A percentile compares a stretch with the other conserved stretches of the same genome.
phyloP scores from a whole-genome alignment of 2,329 filamentous ascomycete genomes.

The Nannizziopsis barbatae region DNA sequence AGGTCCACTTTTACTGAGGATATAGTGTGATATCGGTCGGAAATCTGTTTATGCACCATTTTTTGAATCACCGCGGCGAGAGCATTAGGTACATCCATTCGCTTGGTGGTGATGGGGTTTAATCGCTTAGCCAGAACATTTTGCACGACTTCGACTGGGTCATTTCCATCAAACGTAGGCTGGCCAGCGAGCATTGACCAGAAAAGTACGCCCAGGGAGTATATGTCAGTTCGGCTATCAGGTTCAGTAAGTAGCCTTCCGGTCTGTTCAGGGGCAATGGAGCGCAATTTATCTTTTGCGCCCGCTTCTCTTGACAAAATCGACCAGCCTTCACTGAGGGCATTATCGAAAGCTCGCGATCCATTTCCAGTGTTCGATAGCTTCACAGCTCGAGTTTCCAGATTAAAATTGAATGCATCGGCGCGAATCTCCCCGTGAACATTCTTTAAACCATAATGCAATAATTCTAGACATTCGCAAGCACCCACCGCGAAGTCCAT shows the following conservation, averaged over 20 bases:
- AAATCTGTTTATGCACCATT: conserved; percentile 80
- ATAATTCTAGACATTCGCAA: conserved; percentile 69
- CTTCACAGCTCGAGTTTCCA: conserved; percentile 59
- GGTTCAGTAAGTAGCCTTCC: conserved; percentile 86
- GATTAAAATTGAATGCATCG: conserved; percentile 81
- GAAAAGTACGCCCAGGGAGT: conserved; percentile 79
- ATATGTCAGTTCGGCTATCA: conserved; percentile 85
- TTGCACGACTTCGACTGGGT: conserved; percentile 82
- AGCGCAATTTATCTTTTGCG: conserved; percentile 78
- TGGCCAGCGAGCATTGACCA: conserved; percentile 74
- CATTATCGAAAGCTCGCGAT: conserved; percentile 78
- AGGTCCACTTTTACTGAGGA: conserved; percentile 78
- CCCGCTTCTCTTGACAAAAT: conserved; percentile 70
- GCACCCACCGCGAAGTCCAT: conserved; percentile 87
- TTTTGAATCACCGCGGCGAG: conserved; percentile 76
- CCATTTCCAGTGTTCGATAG: conserved; percentile 80
- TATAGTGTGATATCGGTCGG: conserved; percentile 79
- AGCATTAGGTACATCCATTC: conserved; percentile 74
- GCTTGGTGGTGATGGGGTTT: conserved; percentile 61
- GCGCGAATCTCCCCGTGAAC: conserved; percentile 85
- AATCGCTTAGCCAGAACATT: conserved; percentile 72
- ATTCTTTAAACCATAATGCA: conserved; percentile 79
- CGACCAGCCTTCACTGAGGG: conserved; percentile 79
- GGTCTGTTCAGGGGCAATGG: conserved; percentile 89
- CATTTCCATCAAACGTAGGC: conserved; percentile 66